Base-by-base conservation (phyloP, 108 stramenopile species). In the Ochromonas danica region DNA sequence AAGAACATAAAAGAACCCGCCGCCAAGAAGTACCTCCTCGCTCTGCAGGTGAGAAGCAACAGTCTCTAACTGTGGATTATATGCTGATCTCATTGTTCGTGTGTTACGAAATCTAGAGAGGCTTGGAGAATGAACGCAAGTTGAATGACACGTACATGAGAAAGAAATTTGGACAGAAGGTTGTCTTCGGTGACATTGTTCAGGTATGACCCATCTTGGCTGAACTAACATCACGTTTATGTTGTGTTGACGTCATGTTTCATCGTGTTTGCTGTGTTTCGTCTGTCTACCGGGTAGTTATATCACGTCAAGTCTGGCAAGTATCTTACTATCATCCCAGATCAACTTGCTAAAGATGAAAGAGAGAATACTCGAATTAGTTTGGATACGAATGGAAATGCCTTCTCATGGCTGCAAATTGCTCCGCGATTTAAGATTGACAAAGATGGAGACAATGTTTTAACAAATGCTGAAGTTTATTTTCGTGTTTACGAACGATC, bases 391-490 rank as follows among this genome's bases (percentile, higher is more conserved):
- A 17, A 63, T 0, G 82, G 82, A 14, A 62, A 77, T 3, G 25
- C 78, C 70, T 62, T 71, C 3, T 78, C 61, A 10, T 78, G 78
- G 78, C 27, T 83, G 40, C 77, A 78, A 14, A 42, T 83, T 38
- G 40, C 62, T 57, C 82, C 82, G 10, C 38, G 82, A 3, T 78
- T 80, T 71, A 79, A 79, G 79, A 80, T 83, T 33, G 82, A 80
- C 62, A 62, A 43, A 14, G 82, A 83, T 31, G 82, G 82, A 28
- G 82, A 83, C 43, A 28, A 30, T 67, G 27, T 79, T 28, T 25
- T 27, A 35, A 39, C 40, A 43, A 78, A 43, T 40, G 60, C 82
- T 1, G 78, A 79, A 63, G 78, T 83, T 33, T 72, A 67, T 40
- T 57, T 83, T 39, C 38, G 42, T 42, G 79, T 80, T 17, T 30